Evolutionary conservation across 108 stramenopile genomes (phyloP), one percentile per base, ranked within the genome.

Genomic region (Skeletonema costatum): DNA sequence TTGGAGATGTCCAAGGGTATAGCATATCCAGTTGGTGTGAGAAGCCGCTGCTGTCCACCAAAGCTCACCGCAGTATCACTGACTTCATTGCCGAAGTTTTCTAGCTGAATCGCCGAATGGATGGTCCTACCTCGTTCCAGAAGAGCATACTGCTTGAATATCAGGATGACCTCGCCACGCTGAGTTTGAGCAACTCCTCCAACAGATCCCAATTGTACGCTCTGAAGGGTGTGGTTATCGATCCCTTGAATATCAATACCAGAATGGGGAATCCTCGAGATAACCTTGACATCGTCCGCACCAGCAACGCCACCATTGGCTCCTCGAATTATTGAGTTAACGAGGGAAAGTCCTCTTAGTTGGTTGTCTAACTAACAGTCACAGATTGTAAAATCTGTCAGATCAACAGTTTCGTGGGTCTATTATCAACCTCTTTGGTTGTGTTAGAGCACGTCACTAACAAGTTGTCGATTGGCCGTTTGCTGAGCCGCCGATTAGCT

Each of bases 41-140:
- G 33, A 16, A 85, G 68, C 1, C 21, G 32, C 50, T 85, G 83
- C 4, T n/a, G 32, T 10, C 83, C 83, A 29, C 78, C 83, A 25
- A 64, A 62, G 11, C n/a, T 19, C 2, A 30, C 0, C 7, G 44
- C 11, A 11, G 14, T 12, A 16, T 46, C 44, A 46, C 14, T 16
- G 0, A 46, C 44, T 1, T 46, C 44, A 16, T 46, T 46, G 1
- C 44, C 7, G 14, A 14, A 16, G 3, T 12, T 10, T 3, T 46
- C 44, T 0, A 46, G 11, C 11, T 46, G 44, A 1, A 46, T 46
- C 0, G 14, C 3, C 3, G 44, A 8, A 4, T 46, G 44, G 3
- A 46, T 46, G 0, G 44, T 46, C 0, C 10, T 46, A 6, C 44
- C 11, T 0, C 3, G 7, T 12, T 0, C 3, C 35, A 46, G 1